A percentile compares a stretch with the other conserved stretches of the same genome.
Evolutionary conservation across 441 rosid species (phyloP).

Genomic region (Populus trichocarpa): DNA sequence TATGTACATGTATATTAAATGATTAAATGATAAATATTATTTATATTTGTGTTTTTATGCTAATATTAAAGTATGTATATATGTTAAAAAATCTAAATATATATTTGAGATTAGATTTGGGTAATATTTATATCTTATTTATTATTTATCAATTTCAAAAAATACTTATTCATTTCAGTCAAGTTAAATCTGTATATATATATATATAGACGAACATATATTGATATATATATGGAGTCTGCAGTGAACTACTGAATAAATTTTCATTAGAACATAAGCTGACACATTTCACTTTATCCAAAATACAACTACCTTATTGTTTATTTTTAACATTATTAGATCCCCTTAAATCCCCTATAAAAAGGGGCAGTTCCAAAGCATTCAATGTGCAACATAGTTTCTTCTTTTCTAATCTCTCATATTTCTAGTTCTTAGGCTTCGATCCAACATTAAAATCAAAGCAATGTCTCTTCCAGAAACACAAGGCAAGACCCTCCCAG

Average conservation of each 20-base stretch:
- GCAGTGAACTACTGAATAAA: background rate
- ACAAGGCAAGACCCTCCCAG: conserved; percentile 46
- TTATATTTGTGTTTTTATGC: too few relatives aligned
- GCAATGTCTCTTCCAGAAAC: conserved; percentile 42
- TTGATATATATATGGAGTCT: too few relatives aligned
- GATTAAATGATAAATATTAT: too few relatives aligned
- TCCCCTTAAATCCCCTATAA: background rate
- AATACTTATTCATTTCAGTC: too few relatives aligned
- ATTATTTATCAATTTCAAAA: too few relatives aligned
- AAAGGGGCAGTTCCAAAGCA: background rate
- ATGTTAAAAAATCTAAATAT: too few relatives aligned
- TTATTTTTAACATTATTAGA: background rate
- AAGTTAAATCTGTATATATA: too few relatives aligned
- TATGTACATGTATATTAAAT: too few relatives aligned
- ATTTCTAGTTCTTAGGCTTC: background rate
- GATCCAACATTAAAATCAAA: background rate
- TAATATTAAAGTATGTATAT: too few relatives aligned
- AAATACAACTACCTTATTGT: background rate
- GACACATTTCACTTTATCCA: background rate
- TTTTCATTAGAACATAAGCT: background rate
- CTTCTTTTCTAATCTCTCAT: background rate
- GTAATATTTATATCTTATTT: too few relatives aligned
- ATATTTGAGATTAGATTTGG: too few relatives aligned
- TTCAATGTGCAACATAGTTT: background rate
- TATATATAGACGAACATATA: too few relatives aligned